Evolutionary conservation across 805 yeast genomes (phyloP).

Genomic region (Zygosaccharomyces gambellarensis): DNA sequence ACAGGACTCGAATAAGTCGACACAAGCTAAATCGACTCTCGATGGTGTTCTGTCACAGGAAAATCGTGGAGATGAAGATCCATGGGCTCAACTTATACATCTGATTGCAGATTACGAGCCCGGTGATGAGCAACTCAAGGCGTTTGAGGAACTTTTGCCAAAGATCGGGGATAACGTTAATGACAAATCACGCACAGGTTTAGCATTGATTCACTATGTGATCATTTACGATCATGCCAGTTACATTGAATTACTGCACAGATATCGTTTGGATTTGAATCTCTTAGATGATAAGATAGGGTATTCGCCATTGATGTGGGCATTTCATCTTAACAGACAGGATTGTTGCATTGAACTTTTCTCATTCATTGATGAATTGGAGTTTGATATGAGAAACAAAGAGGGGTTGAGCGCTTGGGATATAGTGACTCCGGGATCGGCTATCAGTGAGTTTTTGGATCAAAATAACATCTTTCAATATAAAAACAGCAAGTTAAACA

Average conservation of each 20-base stretch:
- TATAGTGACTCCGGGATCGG: constrained; percentile 51
- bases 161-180: constrained; percentile 17
- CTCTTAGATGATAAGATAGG: constrained; percentile 45
- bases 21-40: constrained; percentile 12
- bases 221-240: constrained; percentile 48
- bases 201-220: constrained; percentile 48
- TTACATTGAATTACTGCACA: constrained; percentile 45
- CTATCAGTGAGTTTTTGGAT: constrained; percentile 54
- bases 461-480: constrained; percentile 43
- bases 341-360: constrained; percentile 53
- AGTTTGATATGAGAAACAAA: constrained; percentile 38
- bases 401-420: constrained; percentile 44
- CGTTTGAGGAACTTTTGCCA: constrained; percentile 17
- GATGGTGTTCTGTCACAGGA: constrained; percentile 4
- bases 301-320: constrained; percentile 83
- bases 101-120: constrained; percentile 21
- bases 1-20: constrained; percentile 10
- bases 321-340: constrained; percentile 57
- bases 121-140: constrained; percentile 21
- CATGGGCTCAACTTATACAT: constrained; percentile 24
- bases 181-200: constrained; percentile 35
- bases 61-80: constrained; percentile 6
- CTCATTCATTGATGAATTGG: constrained; percentile 56
- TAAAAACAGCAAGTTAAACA: not conserved
- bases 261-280: constrained; percentile 41